Evolutionary conservation across 225 moss, liverwort and hornwort genomes (phyloP).

Genomic region (Marchantia paleacea): DNA sequence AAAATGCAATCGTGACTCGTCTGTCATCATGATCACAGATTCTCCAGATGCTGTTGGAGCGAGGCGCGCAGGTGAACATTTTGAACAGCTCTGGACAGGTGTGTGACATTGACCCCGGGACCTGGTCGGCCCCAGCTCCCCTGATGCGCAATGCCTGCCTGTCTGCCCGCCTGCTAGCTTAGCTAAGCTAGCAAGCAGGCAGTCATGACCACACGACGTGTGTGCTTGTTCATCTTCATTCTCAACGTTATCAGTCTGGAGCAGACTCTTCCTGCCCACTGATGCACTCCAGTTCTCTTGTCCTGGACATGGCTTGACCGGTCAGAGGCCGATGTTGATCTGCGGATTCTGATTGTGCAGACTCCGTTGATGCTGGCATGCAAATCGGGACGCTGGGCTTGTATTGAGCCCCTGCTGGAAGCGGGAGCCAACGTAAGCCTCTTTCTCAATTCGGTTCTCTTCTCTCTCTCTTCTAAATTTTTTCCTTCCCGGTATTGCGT

Average conservation of each 20-base stretch:
- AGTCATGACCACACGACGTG: too few species aligned
- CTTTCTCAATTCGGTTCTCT: background rate
- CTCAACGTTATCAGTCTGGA: background rate
- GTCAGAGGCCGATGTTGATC: too few species aligned
- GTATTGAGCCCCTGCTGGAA: conserved; percentile 44
- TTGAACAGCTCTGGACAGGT: conserved; percentile 44
- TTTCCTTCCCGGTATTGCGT: too few species aligned
- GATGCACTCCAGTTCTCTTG: background rate
- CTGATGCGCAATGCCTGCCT: background rate
- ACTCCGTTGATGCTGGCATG: conserved; percentile 61
- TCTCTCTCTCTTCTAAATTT: background rate
- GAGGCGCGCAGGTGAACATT: conserved; percentile 42
- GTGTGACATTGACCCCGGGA: background rate
- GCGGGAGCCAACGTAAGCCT: conserved; percentile 48
- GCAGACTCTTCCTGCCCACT: too few species aligned
- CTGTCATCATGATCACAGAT: conserved; percentile 25
- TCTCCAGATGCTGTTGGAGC: conserved; percentile 38
- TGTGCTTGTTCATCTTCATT: background rate
- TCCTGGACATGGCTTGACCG: background rate
- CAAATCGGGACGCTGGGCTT: conserved; percentile 39
- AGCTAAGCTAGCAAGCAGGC: too few species aligned
- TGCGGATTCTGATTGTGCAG: conserved; percentile 26
- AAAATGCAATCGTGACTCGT: too few species aligned
- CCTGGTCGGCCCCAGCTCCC: too few species aligned
- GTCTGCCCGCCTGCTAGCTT: too few species aligned